A percentile compares a stretch with the other conserved stretches of the same genome.
Evolutionary conservation across 768 basidiomycete species (phyloP).

Genomic region (Daedaleopsis sinensis): DNA sequence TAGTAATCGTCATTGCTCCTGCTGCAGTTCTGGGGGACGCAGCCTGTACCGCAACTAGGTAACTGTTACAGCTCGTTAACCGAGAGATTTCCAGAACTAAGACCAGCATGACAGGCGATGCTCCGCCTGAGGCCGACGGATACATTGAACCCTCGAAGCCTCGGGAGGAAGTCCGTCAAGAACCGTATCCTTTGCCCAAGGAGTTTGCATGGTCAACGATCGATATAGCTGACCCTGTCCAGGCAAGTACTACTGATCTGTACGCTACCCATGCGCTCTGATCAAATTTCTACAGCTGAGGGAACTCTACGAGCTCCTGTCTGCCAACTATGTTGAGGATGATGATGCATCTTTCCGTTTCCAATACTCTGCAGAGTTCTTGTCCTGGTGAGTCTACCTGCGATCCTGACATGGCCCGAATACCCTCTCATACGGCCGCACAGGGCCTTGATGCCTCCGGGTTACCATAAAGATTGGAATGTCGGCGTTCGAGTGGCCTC

Average conservation of each 20-base stretch:
- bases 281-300: slow-evolving; percentile 55
- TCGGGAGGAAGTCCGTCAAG: slow-evolving; percentile 79
- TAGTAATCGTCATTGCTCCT: slow-evolving; percentile 3
- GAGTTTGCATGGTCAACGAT: slow-evolving; percentile 91
- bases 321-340: slow-evolving; percentile 95
- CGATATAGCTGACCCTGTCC: slow-evolving; percentile 73
- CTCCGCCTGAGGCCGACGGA: slow-evolving; percentile 72
- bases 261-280: not conserved
- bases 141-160: slow-evolving; percentile 85
- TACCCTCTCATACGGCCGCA: not conserved
- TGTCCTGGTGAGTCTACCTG: slow-evolving; percentile 71
- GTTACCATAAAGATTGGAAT: slow-evolving; percentile 94
- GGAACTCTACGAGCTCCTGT: slow-evolving; percentile 91
- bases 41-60: slow-evolving; percentile 94
- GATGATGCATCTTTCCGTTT: slow-evolving; percentile 96
- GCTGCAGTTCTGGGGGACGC: slow-evolving; percentile 91
- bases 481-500: slow-evolving; percentile 90
- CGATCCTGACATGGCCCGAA: no score
- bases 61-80: no score
- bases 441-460: slow-evolving; percentile 95
- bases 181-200: slow-evolving; percentile 85
- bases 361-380: slow-evolving; percentile 92
- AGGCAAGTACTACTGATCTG: slow-evolving; percentile 47
- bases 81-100: no score
- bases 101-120: slow-evolving; percentile 51